Conservation (phyloP, 1,139 yeast genomes). For the Saccharomycopsis phalli region DNA sequence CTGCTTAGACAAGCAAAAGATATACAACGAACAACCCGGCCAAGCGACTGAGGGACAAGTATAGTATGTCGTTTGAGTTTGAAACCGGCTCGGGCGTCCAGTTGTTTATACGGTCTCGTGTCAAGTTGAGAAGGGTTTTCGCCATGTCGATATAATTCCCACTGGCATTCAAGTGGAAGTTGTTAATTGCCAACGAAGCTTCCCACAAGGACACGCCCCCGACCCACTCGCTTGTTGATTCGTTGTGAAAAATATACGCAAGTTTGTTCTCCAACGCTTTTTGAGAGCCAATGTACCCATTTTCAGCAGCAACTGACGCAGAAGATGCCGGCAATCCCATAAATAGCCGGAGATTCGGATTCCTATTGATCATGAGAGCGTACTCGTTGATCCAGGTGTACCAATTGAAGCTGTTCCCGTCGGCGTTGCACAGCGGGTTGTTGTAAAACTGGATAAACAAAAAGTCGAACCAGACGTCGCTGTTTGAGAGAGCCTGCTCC, state of each 20-base stretch:
- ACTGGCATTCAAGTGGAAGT: conserved; percentile 2
- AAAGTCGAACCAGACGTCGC: conserved; percentile 10
- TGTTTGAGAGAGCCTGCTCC: not conserved
- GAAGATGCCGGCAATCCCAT: conserved; percentile 14
- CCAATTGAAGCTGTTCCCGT: conserved; percentile 7
- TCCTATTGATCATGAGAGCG: not conserved
- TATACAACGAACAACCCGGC: not conserved
- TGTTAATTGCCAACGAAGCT: conserved; percentile 14
- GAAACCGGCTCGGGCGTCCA: not conserved
- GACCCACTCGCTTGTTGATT: conserved; percentile 1
- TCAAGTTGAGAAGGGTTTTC: not conserved
- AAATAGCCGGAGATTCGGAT: conserved; percentile 1
- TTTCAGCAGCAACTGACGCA: conserved; percentile 11
- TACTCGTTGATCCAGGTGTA: conserved; percentile 8
- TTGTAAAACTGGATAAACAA: conserved; percentile 19
- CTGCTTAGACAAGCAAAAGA: not conserved
- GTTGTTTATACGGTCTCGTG: no score
- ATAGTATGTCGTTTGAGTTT: conserved; percentile 2
- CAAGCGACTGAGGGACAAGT: not conserved
- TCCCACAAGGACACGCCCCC: conserved; percentile 19
- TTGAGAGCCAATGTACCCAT: conserved; percentile 10
- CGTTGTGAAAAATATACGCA: not conserved
- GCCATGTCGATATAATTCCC: conserved; percentile 8
- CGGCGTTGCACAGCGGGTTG: conserved; percentile 11
- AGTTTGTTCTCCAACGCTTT: not conserved